Evolutionary conservation across 768 basidiomycete species (phyloP).

Genomic region (Lactifluus subvellereus): DNA sequence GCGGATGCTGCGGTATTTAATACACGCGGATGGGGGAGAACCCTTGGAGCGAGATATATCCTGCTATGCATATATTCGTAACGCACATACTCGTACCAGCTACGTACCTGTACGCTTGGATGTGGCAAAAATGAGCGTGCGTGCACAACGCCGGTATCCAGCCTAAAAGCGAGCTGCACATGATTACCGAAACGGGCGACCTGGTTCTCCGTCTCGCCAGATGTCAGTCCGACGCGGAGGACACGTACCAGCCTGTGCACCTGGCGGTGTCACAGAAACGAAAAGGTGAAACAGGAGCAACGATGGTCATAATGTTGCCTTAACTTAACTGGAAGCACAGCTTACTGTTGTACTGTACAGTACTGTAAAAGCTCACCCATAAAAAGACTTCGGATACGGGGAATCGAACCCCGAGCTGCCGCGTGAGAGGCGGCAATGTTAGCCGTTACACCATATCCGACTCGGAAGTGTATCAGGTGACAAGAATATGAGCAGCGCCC

Average conservation of each 20-base stretch:
- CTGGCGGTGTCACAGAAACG: no score
- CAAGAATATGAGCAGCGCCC: not conserved
- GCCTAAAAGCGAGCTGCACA: not conserved
- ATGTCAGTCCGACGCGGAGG: no score
- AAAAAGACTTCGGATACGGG: constrained; percentile 33
- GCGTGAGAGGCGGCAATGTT: constrained; percentile 38
- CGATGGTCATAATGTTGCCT: no score
- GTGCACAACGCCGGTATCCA: not conserved
- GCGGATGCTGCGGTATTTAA: not conserved
- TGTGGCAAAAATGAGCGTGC: not conserved
- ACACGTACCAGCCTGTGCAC: no score
- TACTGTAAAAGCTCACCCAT: no score
- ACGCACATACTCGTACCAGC: constrained; percentile 3
- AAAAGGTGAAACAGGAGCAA: no score
- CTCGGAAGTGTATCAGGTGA: no score
- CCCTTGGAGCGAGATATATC: constrained; percentile 15
- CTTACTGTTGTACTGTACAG: no score
- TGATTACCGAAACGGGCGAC: not conserved
- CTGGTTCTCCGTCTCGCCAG: not conserved
- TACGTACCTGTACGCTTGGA: not conserved
- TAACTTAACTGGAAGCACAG: no score
- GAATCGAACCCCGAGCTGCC: constrained; percentile 41
- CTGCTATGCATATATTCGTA: constrained; percentile 10
- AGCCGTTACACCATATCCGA: constrained; percentile 37
- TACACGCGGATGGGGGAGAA: not conserved